Percentiles rank a stretch among this genome's conserved stretches.
Conservation (phyloP, 2,329 filamentous ascomycete genomes). For the Colletotrichum sp. region DNA sequence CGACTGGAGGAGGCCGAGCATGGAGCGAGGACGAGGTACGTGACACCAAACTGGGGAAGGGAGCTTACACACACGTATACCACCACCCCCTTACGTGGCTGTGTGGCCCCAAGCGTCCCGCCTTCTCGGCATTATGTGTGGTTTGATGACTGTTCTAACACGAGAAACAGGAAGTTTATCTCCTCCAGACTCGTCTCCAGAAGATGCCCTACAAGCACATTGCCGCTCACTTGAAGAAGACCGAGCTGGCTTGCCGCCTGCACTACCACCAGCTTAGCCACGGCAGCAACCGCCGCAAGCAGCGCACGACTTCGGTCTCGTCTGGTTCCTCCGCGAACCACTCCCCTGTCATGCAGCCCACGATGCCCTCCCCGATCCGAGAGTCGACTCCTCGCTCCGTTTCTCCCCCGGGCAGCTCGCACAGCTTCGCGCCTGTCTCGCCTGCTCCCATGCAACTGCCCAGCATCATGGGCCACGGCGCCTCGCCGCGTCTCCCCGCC, state of each 20-base stretch:
- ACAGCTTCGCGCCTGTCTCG: slow-evolving; percentile 50
- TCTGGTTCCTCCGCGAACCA: slow-evolving; percentile 64
- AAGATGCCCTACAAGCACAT: slow-evolving; percentile 95
- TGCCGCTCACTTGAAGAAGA: slow-evolving; percentile 84
- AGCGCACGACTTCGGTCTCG: slow-evolving; percentile 71
- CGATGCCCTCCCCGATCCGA: slow-evolving; percentile 55
- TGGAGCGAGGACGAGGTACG: slow-evolving; percentile 87
- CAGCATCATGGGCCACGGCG: slow-evolving; percentile 54
- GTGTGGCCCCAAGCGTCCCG: neutral
- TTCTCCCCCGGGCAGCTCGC: slow-evolving; percentile 51
- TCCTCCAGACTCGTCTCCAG: slow-evolving; percentile 81
- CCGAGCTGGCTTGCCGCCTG: slow-evolving; percentile 83
- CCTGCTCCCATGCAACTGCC: slow-evolving; percentile 56
- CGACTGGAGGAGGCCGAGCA: slow-evolving; percentile 77
- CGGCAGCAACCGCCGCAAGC: slow-evolving; percentile 79
- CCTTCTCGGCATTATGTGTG: neutral
- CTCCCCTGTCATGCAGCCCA: slow-evolving; percentile 54
- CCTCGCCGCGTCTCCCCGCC: slow-evolving; percentile 58
- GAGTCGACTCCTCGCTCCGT: slow-evolving; percentile 52
- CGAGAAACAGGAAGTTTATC: slow-evolving; percentile 72
- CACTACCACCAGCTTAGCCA: slow-evolving; percentile 88
- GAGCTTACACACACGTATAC: neutral
- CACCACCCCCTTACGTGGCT: neutral
- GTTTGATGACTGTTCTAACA: neutral
- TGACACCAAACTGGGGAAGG: neutral